Evolutionary conservation across 768 basidiomycete species (phyloP), one percentile per base, ranked within the genome.

Genomic region (Calvatia gigantea): DNA sequence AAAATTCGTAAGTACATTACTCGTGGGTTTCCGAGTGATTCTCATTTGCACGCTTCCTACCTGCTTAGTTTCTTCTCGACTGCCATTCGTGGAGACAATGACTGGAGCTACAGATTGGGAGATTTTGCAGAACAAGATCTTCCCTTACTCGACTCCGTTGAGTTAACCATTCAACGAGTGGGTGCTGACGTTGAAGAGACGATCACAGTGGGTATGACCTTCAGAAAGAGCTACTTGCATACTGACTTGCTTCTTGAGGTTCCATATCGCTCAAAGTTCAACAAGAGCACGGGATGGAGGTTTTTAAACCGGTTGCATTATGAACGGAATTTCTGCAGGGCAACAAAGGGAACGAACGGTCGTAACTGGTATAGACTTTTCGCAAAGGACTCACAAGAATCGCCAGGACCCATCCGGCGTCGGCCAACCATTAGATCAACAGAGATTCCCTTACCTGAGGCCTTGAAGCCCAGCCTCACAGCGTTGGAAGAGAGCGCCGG

Each of bases 181-280:
- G 73, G 75, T 65, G 28, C 54, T 17, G 31, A 51, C 41, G 72
- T 61, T 17, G 31, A 44, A 7, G 69, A 68, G 17, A 77, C 80
- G 33, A 80, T 84, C 59, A 74, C 72, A 1, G 82, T 81, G 39
- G 46, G 75, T n/a, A n/a, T 41, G 44, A 7, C 21, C 55, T 14
- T 19, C 19, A 33, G 41, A 31, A 7, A 35, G 23, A 29, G 31
- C 29, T 2, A n/a, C 41, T 15, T 31, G 14, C 8, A 29, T 25
- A 48, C 51, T 37, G 58, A 54, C 33, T n/a, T 23, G 25, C 17
- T 25, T 31, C 7, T 48, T 6, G 42, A 84, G 82, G 65, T 85
- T 50, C 83, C 84, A 11, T 85, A 82, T 64, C 79, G 80, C 33
- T 83, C 82, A 3, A 75, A 80, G 35, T 73, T 84, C 57, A 75